phyloP scores from a whole-genome alignment of 2,329 filamentous ascomycete species.

The Cordyceps javanica region DNA sequence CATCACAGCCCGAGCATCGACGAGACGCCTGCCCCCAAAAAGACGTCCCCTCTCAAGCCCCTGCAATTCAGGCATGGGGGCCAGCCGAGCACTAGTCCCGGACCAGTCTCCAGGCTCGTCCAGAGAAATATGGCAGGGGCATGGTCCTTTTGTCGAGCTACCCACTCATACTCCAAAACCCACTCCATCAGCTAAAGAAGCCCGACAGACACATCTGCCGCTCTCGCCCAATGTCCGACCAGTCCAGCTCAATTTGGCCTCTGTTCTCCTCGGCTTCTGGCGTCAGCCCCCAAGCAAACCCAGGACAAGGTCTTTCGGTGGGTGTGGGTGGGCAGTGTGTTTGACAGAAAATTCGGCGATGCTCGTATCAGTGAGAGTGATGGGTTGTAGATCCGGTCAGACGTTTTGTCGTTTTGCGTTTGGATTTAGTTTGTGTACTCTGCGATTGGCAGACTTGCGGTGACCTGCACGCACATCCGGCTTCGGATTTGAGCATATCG shows the following conservation, averaged over 20 bases:
- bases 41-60: neutral
- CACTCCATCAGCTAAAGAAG: constrained; percentile 3
- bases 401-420: neutral
- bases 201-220: neutral
- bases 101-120: constrained; percentile 2
- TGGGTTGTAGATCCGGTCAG: neutral
- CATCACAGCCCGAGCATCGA: neutral
- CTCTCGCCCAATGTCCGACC: constrained; percentile 2
- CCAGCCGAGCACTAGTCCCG: constrained; percentile 6
- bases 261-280: neutral
- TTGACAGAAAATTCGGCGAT: neutral
- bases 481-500: constrained; percentile 7
- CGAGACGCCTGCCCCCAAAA: neutral
- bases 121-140: constrained; percentile 9
- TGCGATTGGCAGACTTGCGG: neutral
- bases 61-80: constrained; percentile 4
- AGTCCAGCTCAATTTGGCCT: neutral
- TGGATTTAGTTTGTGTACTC: neutral
- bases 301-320: neutral
- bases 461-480: constrained; percentile 8
- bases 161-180: constrained; percentile 1
- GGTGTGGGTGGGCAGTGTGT: neutral
- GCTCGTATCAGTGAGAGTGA: neutral
- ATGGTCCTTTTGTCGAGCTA: constrained; percentile 12
- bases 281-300: constrained; percentile 2